Conservation (phyloP, 192 early-diverging fungal species). For the Rhizophagus prolifer region DNA sequence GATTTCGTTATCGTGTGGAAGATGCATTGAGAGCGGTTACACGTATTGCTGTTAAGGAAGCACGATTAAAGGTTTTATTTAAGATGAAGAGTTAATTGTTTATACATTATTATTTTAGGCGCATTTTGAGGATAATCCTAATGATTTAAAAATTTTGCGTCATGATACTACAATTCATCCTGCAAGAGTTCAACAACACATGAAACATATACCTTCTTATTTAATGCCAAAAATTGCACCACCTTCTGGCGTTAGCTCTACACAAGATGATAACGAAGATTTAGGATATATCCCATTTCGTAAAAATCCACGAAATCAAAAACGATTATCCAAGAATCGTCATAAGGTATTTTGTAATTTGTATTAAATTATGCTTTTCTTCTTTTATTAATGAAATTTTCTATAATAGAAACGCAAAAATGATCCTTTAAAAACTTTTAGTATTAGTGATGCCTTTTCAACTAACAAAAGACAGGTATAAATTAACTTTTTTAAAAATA, state of each 20-base stretch:
- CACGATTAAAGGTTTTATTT: conserved; percentile 72
- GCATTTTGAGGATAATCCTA: conserved; percentile 96
- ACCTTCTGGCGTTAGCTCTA: conserved; percentile 9
- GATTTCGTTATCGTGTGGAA: conserved; percentile 86
- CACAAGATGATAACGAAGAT: not conserved
- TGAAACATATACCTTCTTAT: conserved; percentile 94
- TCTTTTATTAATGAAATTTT: not conserved
- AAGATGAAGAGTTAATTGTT: not conserved
- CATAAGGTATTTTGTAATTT: not conserved
- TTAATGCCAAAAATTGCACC: conserved; percentile 78
- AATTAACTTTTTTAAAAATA: not conserved
- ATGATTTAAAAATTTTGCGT: conserved; percentile 85
- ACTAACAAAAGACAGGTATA: conserved; percentile 2
- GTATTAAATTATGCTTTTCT: not conserved
- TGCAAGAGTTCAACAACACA: conserved; percentile 76
- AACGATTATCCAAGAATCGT: not conserved
- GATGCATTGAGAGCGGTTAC: conserved; percentile 86
- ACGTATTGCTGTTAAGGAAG: conserved; percentile 74
- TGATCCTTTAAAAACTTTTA: conserved; percentile 16
- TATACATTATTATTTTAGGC: conserved; percentile 39
- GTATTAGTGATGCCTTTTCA: not conserved
- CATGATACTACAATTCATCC: conserved; percentile 90
- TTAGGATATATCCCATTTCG: not conserved
- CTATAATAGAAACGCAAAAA: conserved; percentile 13
- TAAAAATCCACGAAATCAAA: not conserved